phyloP scores from a whole-genome alignment of 73 alveolate species.

The Urostyla sp. region DNA sequence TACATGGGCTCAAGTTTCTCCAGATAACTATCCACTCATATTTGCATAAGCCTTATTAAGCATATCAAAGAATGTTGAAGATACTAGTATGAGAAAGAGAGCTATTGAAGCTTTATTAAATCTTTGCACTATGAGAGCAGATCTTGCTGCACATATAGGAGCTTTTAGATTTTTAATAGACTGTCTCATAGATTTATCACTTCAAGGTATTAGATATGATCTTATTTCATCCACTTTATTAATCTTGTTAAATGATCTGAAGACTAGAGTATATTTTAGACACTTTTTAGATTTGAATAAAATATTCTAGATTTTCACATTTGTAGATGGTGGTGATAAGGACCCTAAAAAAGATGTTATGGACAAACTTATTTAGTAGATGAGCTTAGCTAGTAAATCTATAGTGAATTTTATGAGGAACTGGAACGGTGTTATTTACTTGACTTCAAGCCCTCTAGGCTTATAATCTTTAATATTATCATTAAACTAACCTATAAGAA shows the following conservation, averaged over 20 bases:
- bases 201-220: slow-evolving; percentile 69
- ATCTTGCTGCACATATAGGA: slow-evolving; percentile 67
- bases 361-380: slow-evolving; percentile 32
- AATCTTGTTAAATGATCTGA: slow-evolving; percentile 60
- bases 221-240: slow-evolving; percentile 53
- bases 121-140: slow-evolving; percentile 35
- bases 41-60: slow-evolving; percentile 53
- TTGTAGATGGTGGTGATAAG: slow-evolving; percentile 68
- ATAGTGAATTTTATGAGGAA: slow-evolving; percentile 69
- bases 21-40: slow-evolving; percentile 56
- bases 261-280: slow-evolving; percentile 58
- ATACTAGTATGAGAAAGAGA: slow-evolving; percentile 52
- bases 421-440: slow-evolving; percentile 74
- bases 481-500: slow-evolving; percentile 62
- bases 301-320: slow-evolving; percentile 65
- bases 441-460: slow-evolving; percentile 64
- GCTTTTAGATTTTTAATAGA: slow-evolving; percentile 65
- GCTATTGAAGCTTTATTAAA: slow-evolving; percentile 56
- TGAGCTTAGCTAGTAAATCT: slow-evolving; percentile 57
- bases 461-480: slow-evolving; percentile 55
- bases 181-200: slow-evolving; percentile 55
- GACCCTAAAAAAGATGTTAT: slow-evolving; percentile 63
- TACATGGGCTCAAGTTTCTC: slow-evolving; percentile 52
- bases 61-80: slow-evolving; percentile 63
- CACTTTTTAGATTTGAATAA: slow-evolving; percentile 57